These are phyloP conservation scores for Aureobasidium pullulans DNA, from an alignment of 2,329 filamentous ascomycete species.

Conservation along the genomic window DNA sequence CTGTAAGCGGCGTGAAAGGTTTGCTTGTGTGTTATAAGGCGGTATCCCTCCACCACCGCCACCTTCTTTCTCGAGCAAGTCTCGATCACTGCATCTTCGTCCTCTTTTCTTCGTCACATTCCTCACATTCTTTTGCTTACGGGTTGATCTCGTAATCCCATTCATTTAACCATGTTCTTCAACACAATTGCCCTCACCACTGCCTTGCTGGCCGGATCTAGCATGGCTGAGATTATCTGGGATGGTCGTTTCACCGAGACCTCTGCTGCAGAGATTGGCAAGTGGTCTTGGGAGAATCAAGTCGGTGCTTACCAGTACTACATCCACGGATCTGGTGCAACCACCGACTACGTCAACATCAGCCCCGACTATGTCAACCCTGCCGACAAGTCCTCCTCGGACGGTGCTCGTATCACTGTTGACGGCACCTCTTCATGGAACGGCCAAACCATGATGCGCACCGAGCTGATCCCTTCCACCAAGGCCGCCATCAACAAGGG, in stretches of 20 bases:
- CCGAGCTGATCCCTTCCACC: constrained; percentile 67
- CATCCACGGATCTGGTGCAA: constrained; percentile 56
- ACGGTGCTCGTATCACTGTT: constrained; percentile 64
- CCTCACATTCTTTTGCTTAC: neutral
- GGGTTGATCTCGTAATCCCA: constrained; percentile 10
- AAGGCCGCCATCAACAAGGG: constrained; percentile 57
- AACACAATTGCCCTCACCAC: constrained; percentile 13
- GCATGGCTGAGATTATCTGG: constrained; percentile 46
- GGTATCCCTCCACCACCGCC: neutral
- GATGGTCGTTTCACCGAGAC: constrained; percentile 60
- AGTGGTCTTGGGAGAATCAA: constrained; percentile 46
- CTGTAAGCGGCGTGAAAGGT: neutral
- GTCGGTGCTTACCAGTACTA: constrained; percentile 69
- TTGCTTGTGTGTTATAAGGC: neutral
- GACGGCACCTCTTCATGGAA: constrained; percentile 61
- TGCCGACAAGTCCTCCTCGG: constrained; percentile 51
- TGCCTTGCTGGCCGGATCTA: constrained; percentile 19
- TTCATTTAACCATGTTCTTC: constrained; percentile 4
- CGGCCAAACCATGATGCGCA: constrained; percentile 63
- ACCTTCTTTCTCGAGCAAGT: neutral
- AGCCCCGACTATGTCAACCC: constrained; percentile 57
- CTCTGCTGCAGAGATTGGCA: constrained; percentile 46
- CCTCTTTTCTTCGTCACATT: neutral
- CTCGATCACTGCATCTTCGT: neutral
- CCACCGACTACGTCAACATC: constrained; percentile 56